Conservation (phyloP, 495 filamentous ascomycete genomes). For the Neurospora sp. region DNA sequence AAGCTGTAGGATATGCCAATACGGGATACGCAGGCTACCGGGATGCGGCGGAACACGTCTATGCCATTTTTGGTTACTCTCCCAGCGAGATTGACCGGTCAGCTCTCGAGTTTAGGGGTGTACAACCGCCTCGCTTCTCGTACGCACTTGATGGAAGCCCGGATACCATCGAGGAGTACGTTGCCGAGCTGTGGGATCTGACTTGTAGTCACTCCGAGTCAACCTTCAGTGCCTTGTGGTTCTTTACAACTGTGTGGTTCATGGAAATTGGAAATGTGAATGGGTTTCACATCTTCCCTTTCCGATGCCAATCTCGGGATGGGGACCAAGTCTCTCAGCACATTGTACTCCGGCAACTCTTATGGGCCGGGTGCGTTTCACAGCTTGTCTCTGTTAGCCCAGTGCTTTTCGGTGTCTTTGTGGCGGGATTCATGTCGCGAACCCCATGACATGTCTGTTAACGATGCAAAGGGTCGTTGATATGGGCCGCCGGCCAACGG, state of each 20-base stretch:
- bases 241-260: slow-evolving; percentile 1
- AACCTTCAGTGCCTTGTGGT: not conserved
- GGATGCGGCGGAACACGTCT: not conserved
- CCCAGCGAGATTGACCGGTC: not conserved
- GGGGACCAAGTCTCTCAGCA: not conserved
- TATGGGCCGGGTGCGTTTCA: not conserved
- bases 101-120: not conserved
- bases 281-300: not conserved
- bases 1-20: not conserved
- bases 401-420: not conserved
- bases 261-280: not conserved
- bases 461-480: not conserved
- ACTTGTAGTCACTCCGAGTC: not conserved
- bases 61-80: not conserved
- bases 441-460: not conserved
- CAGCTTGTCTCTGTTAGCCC: not conserved
- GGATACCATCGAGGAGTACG: not conserved
- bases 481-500: not conserved
- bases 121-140: not conserved
- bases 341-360: not conserved
- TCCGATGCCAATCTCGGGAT: not conserved
- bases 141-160: not conserved
- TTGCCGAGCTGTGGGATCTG: not conserved
- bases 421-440: not conserved
- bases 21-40: not conserved